Evolutionary conservation across 495 filamentous ascomycete genomes (phyloP).

Genomic region (Halenospora varia): DNA sequence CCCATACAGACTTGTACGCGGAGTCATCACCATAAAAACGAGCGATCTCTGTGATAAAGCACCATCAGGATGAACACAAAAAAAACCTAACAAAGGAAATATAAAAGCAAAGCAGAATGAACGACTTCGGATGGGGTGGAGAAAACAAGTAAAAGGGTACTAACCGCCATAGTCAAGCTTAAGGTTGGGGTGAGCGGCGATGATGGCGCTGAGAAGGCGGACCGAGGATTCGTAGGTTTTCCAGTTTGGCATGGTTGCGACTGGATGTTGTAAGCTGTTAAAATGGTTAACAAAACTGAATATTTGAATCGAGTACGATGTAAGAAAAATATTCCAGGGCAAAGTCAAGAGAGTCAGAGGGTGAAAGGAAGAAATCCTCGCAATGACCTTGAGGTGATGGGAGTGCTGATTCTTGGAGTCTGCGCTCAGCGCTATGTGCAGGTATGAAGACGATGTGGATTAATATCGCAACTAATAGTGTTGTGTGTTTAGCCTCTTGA

Average conservation of each 20-base stretch:
- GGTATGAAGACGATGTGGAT: too few species aligned
- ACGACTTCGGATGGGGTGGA: neutral
- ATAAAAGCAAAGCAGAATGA: neutral
- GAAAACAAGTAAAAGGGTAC: slow-evolving; percentile 12
- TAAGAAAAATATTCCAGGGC: neutral
- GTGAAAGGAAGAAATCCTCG: neutral
- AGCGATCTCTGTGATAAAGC: slow-evolving; percentile 11
- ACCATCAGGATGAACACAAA: slow-evolving; percentile 12
- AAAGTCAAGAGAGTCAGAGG: neutral
- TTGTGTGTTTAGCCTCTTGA: too few species aligned
- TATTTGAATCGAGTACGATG: too few species aligned
- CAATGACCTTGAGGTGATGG: too few species aligned
- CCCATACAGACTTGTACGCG: slow-evolving; percentile 17
- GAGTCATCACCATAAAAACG: slow-evolving; percentile 13
- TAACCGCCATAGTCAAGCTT: slow-evolving; percentile 48
- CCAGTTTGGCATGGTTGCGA: slow-evolving; percentile 42
- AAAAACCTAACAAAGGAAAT: neutral
- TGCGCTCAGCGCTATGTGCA: too few species aligned
- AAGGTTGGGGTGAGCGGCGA: slow-evolving; percentile 38
- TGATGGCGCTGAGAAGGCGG: slow-evolving; percentile 46
- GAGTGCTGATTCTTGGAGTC: too few species aligned
- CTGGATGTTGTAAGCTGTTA: too few species aligned
- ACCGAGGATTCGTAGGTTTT: slow-evolving; percentile 41
- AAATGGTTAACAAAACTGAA: too few species aligned
- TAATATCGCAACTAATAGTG: too few species aligned